Base-by-base conservation (phyloP, 2,329 filamentous ascomycete genomes). In the Celoporthe dispersa region DNA sequence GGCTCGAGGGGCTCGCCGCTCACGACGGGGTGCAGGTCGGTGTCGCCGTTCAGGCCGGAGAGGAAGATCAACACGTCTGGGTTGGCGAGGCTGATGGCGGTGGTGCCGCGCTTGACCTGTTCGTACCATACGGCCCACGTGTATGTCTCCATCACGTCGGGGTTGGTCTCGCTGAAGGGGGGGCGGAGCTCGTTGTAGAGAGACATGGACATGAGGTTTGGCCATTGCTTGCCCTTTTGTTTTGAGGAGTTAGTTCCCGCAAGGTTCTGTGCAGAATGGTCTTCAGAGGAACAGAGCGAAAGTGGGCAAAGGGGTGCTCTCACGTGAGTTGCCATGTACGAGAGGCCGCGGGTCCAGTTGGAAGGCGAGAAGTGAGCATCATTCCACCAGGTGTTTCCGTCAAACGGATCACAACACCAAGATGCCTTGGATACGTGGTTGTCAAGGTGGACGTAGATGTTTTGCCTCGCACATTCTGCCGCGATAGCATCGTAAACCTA, bases 331-430 rank as follows among this genome's bases (percentile, higher is more conserved):
- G 88, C 85, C 86, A 92, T 91, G 75, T 86, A 91, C 0, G 79
- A 77, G 31, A 88, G 80, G 0, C 89, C 90, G 11, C 89, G 81
- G 7, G 84, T 81, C 90, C 90, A 92, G 55, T 90, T 90, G 1
- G 80, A 78, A 0, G 85, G 81, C 69, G 86, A 77, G 73, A 90
- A 92, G 74, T 89, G 83, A 0, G 78, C 83, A 75, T 91, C 89
- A 14, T 88, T 86, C 79, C 87, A 90, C 87, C 87, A 90, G 33
- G 82, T 79, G 75, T 90, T 90, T 3, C 86, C 87, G 66, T 90
- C 88, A 0, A 75, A 79, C 0, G 77, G 80, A 11, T 80, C 81
- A 73, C 88, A 90, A 75, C 88, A 90, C 88, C 88, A 90, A 68
- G 81, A 80, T 2, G 82, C 88, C 62, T 81, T 83, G 12, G 86